phyloP scores from a whole-genome alignment of 139 green algal species.

The Gonium pectorale region DNA sequence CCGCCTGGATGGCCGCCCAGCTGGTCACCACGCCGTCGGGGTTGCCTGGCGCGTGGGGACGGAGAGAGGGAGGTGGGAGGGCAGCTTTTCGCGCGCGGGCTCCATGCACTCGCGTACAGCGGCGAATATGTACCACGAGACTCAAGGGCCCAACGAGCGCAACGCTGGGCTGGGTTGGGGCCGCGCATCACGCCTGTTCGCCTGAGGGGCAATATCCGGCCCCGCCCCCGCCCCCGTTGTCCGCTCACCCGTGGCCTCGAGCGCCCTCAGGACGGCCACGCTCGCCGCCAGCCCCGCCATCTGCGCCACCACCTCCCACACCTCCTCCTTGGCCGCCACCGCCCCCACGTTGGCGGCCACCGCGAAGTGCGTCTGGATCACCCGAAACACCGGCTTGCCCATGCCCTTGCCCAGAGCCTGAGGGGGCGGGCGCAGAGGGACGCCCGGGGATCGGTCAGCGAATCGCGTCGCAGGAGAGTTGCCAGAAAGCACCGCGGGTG shows the following conservation, averaged over 20 bases:
- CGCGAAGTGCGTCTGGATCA: constrained; percentile 90
- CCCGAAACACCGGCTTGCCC: constrained; percentile 84
- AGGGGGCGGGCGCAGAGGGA: too few relatives aligned
- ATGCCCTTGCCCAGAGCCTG: constrained; percentile 80
- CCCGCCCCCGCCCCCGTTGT: neutral
- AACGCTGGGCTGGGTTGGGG: too few relatives aligned
- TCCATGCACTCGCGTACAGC: too few relatives aligned
- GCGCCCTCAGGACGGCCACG: constrained; percentile 69
- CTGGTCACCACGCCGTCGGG: constrained; percentile 57
- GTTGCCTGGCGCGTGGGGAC: too few relatives aligned
- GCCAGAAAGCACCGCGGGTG: too few relatives aligned
- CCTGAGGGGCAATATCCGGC: neutral
- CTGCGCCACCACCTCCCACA: constrained; percentile 56
- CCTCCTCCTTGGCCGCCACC: constrained; percentile 91
- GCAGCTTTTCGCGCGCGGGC: too few relatives aligned
- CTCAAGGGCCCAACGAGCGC: too few relatives aligned
- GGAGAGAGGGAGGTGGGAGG: too few relatives aligned
- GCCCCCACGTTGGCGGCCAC: constrained; percentile 85
- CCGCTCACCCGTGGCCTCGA: constrained; percentile 50
- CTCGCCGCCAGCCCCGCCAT: constrained; percentile 76
- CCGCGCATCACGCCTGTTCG: too few relatives aligned
- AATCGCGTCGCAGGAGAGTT: too few relatives aligned
- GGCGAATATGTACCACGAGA: too few relatives aligned
- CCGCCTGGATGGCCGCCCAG: constrained; percentile 71
- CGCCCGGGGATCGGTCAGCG: too few relatives aligned